Conservation (phyloP, 768 basidiomycete genomes). For the Jaapia argillacea region DNA sequence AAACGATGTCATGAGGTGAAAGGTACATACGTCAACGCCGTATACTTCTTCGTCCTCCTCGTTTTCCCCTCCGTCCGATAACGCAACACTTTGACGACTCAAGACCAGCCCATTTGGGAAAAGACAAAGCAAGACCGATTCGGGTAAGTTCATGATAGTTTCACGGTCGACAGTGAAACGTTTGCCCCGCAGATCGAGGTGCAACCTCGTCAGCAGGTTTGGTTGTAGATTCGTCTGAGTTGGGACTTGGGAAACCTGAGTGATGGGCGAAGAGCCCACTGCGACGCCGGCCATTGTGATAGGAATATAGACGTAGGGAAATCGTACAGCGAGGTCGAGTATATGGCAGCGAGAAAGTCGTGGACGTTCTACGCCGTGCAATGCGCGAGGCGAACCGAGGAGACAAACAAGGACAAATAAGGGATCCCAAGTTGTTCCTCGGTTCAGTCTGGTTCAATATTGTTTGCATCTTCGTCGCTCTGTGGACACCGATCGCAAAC, state of each 20-base stretch:
- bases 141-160: slow-evolving; percentile 96
- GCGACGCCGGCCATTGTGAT: slow-evolving; percentile 26
- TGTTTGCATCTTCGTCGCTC: too few relatives aligned
- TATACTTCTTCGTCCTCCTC: slow-evolving; percentile 89
- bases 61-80: slow-evolving; percentile 64
- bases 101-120: slow-evolving; percentile 97
- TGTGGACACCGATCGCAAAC: too few relatives aligned
- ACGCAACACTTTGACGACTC: slow-evolving; percentile 71
- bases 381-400: too few relatives aligned
- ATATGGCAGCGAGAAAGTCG: not conserved
- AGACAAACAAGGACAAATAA: too few relatives aligned
- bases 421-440: too few relatives aligned
- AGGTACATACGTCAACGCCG: slow-evolving; percentile 80
- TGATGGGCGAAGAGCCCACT: slow-evolving; percentile 44
- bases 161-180: slow-evolving; percentile 95
- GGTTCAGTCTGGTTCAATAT: too few relatives aligned
- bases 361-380: too few relatives aligned
- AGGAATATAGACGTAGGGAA: slow-evolving; percentile 15
- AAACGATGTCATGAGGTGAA: slow-evolving; percentile 3
- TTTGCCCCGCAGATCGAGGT: slow-evolving; percentile 84
- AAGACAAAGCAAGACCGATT: slow-evolving; percentile 90
- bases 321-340: slow-evolving; percentile 12
- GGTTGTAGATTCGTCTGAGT: slow-evolving; percentile 69
- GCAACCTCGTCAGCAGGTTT: slow-evolving; percentile 78
- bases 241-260: slow-evolving; percentile 49